A percentile compares a stretch with the other conserved stretches of the same genome.
These are phyloP conservation scores for Phytophthora europaea DNA, from an alignment of 352 stramenopile genomes.

Conservation along the genomic window DNA sequence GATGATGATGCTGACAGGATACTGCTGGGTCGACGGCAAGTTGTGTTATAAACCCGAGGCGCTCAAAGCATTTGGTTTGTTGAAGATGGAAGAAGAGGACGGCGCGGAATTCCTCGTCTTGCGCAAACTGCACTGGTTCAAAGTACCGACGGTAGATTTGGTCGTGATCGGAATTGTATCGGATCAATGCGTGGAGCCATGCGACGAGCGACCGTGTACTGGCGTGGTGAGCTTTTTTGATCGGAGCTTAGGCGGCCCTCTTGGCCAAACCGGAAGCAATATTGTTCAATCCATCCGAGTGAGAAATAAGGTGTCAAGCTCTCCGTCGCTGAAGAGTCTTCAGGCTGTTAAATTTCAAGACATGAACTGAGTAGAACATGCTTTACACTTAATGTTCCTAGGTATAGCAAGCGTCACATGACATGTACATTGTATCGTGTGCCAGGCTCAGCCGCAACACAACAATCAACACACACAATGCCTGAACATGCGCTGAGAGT, in stretches of 20 bases:
- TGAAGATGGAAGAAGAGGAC: constrained; percentile 29
- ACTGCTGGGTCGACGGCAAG: constrained; percentile 17
- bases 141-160: constrained; percentile 9
- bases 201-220: constrained; percentile 19
- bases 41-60: constrained; percentile 23
- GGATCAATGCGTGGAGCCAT: constrained; percentile 14
- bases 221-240: constrained; percentile 22
- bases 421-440: not conserved
- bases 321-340: not conserved
- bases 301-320: not conserved
- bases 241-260: constrained; percentile 12
- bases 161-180: constrained; percentile 23
- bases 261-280: not conserved
- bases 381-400: not conserved
- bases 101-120: constrained; percentile 23
- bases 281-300: not conserved
- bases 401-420: not conserved
- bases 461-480: no score
- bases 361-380: not conserved
- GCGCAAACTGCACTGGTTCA: constrained; percentile 27
- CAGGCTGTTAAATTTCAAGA: not conserved
- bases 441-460: no score
- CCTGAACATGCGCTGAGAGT: not conserved
- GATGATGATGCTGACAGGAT: constrained; percentile 33
- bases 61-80: constrained; percentile 28